Percentiles rank a stretch among this genome's conserved stretches.
These are phyloP conservation scores for Heteromeles arbutifolia DNA, from an alignment of 306 rosid species.

Conservation along the genomic window DNA sequence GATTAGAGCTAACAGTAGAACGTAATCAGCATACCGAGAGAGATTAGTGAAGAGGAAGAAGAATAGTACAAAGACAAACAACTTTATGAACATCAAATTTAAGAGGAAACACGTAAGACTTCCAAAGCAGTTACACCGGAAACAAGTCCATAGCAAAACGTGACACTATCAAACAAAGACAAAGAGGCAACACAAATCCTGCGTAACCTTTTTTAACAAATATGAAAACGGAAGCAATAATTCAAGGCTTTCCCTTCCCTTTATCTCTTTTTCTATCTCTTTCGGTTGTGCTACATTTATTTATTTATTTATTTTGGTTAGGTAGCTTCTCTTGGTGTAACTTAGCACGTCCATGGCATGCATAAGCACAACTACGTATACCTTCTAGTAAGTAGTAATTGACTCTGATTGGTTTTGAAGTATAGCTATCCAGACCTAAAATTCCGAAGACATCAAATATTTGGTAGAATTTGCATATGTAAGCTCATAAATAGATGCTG, in stretches of 20 bases:
- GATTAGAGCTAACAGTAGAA: neutral
- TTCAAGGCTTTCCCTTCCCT: neutral
- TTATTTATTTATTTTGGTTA: neutral
- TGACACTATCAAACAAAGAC: conserved; percentile 4
- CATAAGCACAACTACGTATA: neutral
- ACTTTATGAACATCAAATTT: neutral
- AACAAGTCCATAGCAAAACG: conserved; percentile 2
- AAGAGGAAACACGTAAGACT: neutral
- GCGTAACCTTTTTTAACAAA: neutral
- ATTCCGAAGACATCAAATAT: neutral
- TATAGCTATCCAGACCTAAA: neutral
- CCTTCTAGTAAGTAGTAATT: neutral
- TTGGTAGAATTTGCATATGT: neutral
- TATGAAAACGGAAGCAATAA: conserved; percentile 2
- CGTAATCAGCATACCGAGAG: neutral
- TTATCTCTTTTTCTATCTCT: neutral
- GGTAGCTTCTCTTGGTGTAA: neutral
- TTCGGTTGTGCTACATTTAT: neutral
- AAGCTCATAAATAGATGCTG: neutral
- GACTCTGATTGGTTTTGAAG: neutral
- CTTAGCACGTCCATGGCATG: neutral
- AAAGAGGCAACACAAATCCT: neutral
- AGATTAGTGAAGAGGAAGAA: neutral
- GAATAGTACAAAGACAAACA: neutral
- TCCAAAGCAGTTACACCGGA: conserved; percentile 3